These are phyloP conservation scores for Plectranthus barbatus DNA, from an alignment of 257 asterid genomes.

Conservation along the genomic window DNA sequence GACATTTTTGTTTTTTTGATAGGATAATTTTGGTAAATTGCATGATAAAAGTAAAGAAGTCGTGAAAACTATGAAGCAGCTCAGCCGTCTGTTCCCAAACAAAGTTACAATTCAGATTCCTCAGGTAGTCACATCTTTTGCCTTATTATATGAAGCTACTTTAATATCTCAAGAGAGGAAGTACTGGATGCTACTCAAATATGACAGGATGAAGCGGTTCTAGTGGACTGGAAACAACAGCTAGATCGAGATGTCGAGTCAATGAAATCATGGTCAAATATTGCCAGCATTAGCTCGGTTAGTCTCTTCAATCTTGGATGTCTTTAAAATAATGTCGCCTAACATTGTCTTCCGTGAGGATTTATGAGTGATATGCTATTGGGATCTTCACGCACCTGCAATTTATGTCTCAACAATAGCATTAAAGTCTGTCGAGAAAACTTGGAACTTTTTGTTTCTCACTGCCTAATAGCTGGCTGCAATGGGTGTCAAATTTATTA, in stretches of 20 bases:
- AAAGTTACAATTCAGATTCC: slow-evolving; percentile 83
- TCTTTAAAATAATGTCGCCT: neutral
- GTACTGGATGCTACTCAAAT: neutral
- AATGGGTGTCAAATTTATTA: neutral
- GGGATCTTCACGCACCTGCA: neutral
- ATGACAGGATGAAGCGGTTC: slow-evolving; percentile 62
- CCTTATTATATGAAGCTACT: neutral
- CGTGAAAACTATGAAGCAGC: slow-evolving; percentile 69
- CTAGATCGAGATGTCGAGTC: slow-evolving; percentile 74
- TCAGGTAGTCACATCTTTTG: slow-evolving; percentile 42
- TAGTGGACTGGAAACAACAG: slow-evolving; percentile 74
- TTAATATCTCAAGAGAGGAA: neutral
- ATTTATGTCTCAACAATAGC: neutral
- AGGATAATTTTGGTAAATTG: slow-evolving; percentile 71
- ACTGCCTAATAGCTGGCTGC: neutral
- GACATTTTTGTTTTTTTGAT: slow-evolving; percentile 7
- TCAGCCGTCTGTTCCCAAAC: slow-evolving; percentile 81
- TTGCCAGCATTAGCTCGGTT: slow-evolving; percentile 56
- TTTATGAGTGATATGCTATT: neutral
- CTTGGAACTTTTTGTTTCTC: neutral
- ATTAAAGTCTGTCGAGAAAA: neutral
- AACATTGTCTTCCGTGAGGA: neutral
- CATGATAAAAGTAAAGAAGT: slow-evolving; percentile 72
- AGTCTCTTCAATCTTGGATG: slow-evolving; percentile 22
- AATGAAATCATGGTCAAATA: slow-evolving; percentile 71